Evolutionary conservation across 331 rosid species (phyloP).

Genomic region (Spiraea crenata): DNA sequence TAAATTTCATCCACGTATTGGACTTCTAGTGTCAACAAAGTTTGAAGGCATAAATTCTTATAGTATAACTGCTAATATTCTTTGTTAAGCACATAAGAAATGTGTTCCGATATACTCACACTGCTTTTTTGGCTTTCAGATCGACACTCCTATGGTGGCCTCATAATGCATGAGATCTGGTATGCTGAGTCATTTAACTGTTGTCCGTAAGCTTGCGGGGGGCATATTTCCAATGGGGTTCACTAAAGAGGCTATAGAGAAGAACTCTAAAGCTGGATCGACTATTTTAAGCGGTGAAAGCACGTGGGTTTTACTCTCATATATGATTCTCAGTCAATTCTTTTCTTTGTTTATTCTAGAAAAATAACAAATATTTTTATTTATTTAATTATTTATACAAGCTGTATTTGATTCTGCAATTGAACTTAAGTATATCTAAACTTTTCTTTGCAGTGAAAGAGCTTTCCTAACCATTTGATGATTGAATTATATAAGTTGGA

Average conservation of each 20-base stretch:
- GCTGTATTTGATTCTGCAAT: slow-evolving; percentile 17
- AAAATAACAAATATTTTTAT: no score
- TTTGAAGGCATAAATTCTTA: background rate
- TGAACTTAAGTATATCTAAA: slow-evolving; percentile 25
- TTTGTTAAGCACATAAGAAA: background rate
- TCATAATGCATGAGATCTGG: slow-evolving; percentile 86
- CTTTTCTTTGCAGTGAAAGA: slow-evolving; percentile 72
- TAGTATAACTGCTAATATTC: background rate
- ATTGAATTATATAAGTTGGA: no score
- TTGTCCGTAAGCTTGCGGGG: slow-evolving; percentile 87
- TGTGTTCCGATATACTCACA: background rate
- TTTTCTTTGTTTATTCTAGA: slow-evolving; percentile 5
- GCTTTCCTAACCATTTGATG: slow-evolving; percentile 83
- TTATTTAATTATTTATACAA: no score
- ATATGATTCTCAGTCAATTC: slow-evolving; percentile 12
- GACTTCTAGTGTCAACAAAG: background rate
- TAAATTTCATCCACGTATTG: slow-evolving; percentile 3
- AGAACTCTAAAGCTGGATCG: slow-evolving; percentile 73
- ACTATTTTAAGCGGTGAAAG: slow-evolving; percentile 67
- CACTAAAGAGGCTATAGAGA: slow-evolving; percentile 61
- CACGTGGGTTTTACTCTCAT: slow-evolving; percentile 47
- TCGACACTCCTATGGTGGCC: slow-evolving; percentile 89
- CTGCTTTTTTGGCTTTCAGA: slow-evolving; percentile 50
- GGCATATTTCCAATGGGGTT: slow-evolving; percentile 85
- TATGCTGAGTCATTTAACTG: slow-evolving; percentile 86